Base-by-base conservation (phyloP, 257 asterid genomes). In the Coffea eugenioides region DNA sequence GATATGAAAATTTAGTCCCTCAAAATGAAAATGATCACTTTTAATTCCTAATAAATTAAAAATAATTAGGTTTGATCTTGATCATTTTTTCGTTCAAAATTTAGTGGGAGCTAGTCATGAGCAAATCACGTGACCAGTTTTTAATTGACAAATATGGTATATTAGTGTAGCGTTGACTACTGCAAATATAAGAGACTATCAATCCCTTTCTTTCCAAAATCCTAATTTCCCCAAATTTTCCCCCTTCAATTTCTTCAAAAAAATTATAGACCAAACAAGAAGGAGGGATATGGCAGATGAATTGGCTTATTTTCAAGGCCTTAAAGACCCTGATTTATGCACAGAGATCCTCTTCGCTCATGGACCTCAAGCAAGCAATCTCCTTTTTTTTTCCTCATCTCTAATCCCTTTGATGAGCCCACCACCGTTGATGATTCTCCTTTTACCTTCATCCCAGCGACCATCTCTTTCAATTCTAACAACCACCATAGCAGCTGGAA, bases 231-330 rank as follows among this genome's bases (percentile, higher is more conserved):
- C 43, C 4, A 39, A 39, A 39, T 4, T 2, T 4, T 61, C 41
- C 41, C 71, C 6, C 45, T 46, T 25, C 1, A 41, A 52, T 45
- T 76, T 14, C 20, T 56, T 10, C 21, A 6, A 39, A 39, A 64
- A 23, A 61, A 25, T 25, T n/a, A 23, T 61, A 23, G 39, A 20
- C 1, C 1, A 14, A 14, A 69, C 48, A 2, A 49, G 41, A 31
- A 95, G 93, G 99, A 94, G 94, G 69, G 98, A 95, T 82, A 88
- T 91, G 62, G 90, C 97, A 8, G 94, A 95, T 74, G 93, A 95
- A 84, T 68, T 95, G 85, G 92, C 97, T n/a, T 89, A 92, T 80
- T 93, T 95, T 84, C 98, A 93, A 15, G 99, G 99, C 27, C 79
- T 93, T 23, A 93, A 90, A 20, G 97, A 95, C 88, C 75, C 91